Conservation (phyloP, 1,284 basidiomycete genomes). For the Irpex sp. region DNA sequence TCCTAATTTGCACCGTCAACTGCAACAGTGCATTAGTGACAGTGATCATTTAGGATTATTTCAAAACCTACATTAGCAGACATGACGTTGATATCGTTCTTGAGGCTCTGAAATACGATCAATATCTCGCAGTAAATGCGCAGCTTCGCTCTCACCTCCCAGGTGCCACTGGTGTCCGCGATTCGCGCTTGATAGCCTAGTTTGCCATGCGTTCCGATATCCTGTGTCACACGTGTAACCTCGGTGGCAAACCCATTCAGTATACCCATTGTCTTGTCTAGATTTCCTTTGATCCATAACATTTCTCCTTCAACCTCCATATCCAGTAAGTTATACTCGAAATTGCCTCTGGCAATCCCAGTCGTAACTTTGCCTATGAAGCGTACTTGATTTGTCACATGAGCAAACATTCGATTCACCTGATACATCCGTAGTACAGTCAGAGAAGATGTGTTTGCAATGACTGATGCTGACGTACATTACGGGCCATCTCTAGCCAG, state of each 20-base stretch:
- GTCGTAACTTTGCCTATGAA: constrained; percentile 92
- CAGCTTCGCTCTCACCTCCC: constrained; percentile 44
- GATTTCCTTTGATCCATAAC: constrained; percentile 77
- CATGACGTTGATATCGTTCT: too few species aligned
- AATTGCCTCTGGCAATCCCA: constrained; percentile 85
- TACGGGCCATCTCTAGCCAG: constrained; percentile 88
- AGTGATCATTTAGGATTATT: background rate
- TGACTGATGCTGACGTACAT: constrained; percentile 46
- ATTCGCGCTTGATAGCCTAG: constrained; percentile 91
- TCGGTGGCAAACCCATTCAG: constrained; percentile 91
- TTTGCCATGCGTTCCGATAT: constrained; percentile 90
- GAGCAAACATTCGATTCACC: constrained; percentile 93
- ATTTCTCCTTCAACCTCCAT: constrained; percentile 95
- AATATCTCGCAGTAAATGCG: too few species aligned
- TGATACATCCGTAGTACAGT: constrained; percentile 26
- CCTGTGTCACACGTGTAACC: constrained; percentile 91
- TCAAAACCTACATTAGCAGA: too few species aligned
- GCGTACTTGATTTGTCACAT: constrained; percentile 91
- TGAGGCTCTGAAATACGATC: too few species aligned
- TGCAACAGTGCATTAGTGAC: too few species aligned
- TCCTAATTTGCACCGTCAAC: too few species aligned
- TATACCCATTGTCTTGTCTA: constrained; percentile 89
- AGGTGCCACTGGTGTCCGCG: constrained; percentile 91
- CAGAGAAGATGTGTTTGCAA: constrained; percentile 4
- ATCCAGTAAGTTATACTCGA: constrained; percentile 80